Conservation (phyloP, 202 grass and related monocot genomes). For the Panicum virgatum region DNA sequence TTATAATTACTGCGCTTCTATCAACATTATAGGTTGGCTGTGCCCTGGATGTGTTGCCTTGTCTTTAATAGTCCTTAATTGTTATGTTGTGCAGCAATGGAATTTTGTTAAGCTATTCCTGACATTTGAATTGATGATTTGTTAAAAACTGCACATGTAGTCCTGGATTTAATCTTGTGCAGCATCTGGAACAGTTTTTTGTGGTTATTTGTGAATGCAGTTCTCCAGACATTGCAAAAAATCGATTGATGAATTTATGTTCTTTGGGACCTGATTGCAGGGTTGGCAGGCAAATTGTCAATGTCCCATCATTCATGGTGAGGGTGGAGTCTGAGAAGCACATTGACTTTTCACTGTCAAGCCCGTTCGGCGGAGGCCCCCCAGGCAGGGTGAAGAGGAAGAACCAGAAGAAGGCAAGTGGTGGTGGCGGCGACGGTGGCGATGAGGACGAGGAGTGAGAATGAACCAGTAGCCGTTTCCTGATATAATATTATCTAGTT, state of each 20-base stretch:
- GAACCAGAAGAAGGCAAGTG: slow-evolving; percentile 56
- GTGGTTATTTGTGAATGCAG: neutral
- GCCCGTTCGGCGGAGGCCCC: slow-evolving; percentile 64
- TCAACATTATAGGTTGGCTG: neutral
- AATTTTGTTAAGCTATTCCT: neutral
- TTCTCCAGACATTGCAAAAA: neutral
- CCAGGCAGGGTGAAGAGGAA: slow-evolving; percentile 75
- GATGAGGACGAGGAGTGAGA: slow-evolving; percentile 63
- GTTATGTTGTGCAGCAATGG: neutral
- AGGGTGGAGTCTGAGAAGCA: slow-evolving; percentile 89
- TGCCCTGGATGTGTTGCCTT: neutral
- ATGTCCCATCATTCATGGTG: slow-evolving; percentile 80
- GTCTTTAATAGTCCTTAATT: neutral
- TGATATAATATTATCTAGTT: slow-evolving; percentile 34
- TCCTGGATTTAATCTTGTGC: neutral
- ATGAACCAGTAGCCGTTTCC: slow-evolving; percentile 27
- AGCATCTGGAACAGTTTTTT: neutral
- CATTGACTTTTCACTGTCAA: slow-evolving; percentile 76
- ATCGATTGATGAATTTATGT: neutral
- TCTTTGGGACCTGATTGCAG: slow-evolving; percentile 33
- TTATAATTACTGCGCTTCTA: neutral
- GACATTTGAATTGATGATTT: neutral
- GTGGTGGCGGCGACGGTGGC: slow-evolving; percentile 45
- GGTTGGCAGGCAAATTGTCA: slow-evolving; percentile 77
- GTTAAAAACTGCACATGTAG: neutral